Base-by-base conservation (phyloP, 176 grass and related monocot genomes). In the Musa troglodytarum region DNA sequence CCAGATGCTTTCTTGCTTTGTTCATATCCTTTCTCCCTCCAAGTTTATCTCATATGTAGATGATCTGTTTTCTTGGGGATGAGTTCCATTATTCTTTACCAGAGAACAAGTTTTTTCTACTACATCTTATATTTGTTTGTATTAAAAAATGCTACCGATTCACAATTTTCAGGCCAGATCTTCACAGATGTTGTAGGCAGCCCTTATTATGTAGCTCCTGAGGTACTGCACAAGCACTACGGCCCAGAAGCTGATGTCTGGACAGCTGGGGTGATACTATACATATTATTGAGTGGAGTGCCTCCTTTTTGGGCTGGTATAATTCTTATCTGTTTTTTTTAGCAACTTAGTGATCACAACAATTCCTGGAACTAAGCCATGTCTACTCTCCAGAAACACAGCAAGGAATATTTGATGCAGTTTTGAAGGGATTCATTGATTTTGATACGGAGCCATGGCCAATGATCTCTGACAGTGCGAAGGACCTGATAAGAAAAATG, bases 201-300 rank as follows among this genome's bases (percentile, higher is more conserved):
- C 14, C 90, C 86, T 24, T 92, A 92, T 82, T 89, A 92, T 72
- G 86, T 92, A 34, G 90, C 90, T 1, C 86, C 90, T 1, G 90
- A 92, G 86, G 90, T 92, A 24, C 86, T 92, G 2, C 84, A 86
- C 84, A 89, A 89, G 74, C 84, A 92, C 76, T 92, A 92, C 71
- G 90, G 86, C 0, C 90, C 86, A 6, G 90, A 89, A 80, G 90
- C 86, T 0, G 90, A 89, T 83, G 82, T 92, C 0, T 92, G 90
- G 90, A 92, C 86, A 7, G 90, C 84, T 2, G 90, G 90, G 9
- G 86, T 92, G 9, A 92, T 92, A 74, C 10, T 92, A 59, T 92
- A 92, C 79, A 92, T 92, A 80, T 80, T 92, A 3, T 74, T 92
- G 14, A 84, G 86, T 74, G 90, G 86, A 0, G 90, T 92, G 49